Conservation (phyloP, 164 flowering plant species). For the Chloranthus sessilifolius region DNA sequence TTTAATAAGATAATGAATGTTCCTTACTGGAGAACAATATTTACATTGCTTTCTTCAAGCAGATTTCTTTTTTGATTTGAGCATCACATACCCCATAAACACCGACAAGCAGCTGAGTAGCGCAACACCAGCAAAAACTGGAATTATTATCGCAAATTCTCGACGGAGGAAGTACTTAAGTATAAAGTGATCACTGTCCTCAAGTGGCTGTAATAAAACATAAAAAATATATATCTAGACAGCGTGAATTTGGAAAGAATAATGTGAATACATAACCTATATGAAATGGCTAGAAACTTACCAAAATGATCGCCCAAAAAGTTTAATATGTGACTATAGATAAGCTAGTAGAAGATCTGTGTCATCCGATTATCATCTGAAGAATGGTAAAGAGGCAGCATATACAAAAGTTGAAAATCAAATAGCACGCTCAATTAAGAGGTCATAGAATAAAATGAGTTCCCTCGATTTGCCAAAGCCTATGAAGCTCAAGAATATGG, state of each 20-base stretch:
- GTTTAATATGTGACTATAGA: constrained; percentile 91
- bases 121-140: constrained; percentile 75
- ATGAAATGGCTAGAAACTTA: constrained; percentile 26
- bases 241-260: neutral
- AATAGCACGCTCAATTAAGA: too few species aligned
- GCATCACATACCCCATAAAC: constrained; percentile 80
- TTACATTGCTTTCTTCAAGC: constrained; percentile 27
- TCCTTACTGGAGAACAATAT: too few species aligned
- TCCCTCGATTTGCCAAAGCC: too few species aligned
- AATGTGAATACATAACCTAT: too few species aligned
- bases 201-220: constrained; percentile 74
- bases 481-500: too few species aligned
- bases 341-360: constrained; percentile 57
- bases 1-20: too few species aligned
- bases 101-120: constrained; percentile 57
- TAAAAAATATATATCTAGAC: neutral
- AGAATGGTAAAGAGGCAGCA: too few species aligned
- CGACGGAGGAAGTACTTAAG: constrained; percentile 84
- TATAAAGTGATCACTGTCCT: constrained; percentile 84
- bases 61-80: constrained; percentile 79
- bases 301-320: constrained; percentile 95
- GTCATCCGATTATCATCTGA: too few species aligned
- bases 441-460: too few species aligned
- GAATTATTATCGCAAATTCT: constrained; percentile 78
- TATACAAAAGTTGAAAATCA: too few species aligned